Base-by-base conservation (phyloP, 2,329 filamentous ascomycete genomes). In the Aspergillus niger region DNA sequence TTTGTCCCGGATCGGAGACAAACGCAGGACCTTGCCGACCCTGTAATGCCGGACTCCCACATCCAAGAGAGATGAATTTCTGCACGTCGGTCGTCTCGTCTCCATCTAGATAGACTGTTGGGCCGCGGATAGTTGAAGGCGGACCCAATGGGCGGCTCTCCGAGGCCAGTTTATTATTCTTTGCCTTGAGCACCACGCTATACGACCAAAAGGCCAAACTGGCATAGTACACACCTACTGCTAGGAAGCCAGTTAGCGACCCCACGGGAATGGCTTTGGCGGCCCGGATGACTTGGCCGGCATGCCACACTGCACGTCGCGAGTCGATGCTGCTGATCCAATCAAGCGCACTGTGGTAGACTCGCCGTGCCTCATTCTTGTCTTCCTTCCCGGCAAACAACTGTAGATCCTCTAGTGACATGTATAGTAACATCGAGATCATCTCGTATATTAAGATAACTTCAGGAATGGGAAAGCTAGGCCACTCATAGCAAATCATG, bases 171-270 rank as follows among this genome's bases (percentile, higher is more conserved):
- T 60, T 55, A 2, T 50, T 48, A 24, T 51, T 36, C 65, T 72
- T 70, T 13, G 83, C 80, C 63, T 77, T 75, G 20, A 77, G 80
- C 5, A 88, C 79, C 0, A 91, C 83, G 0, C 88, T 87, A 65
- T 89, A 90, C 0, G 84, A 84, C 90, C 90, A 92, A 43, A 91
- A 77, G 0, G 86, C 85, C 4, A 92, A 77, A 11, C 84, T 83
- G 1, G 89, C 88, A 68, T 91, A 89, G 69, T 91, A 89, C 0
- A 91, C 82, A 0, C 85, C 86, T 6, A 91, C 84, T 0, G 88
- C 87, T 63, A 86, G 85, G 70, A 91, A 91, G 63, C 89, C 86
- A 47, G 85, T 84, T 3, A 91, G 73, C 10, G 83, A 79, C 0
- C 82, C 80, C 1, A 77, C 71, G 0, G 85, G 81, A 51, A 88